Conservation (phyloP, 306 rosid genomes). For the Hylodesmum podocarpum region DNA sequence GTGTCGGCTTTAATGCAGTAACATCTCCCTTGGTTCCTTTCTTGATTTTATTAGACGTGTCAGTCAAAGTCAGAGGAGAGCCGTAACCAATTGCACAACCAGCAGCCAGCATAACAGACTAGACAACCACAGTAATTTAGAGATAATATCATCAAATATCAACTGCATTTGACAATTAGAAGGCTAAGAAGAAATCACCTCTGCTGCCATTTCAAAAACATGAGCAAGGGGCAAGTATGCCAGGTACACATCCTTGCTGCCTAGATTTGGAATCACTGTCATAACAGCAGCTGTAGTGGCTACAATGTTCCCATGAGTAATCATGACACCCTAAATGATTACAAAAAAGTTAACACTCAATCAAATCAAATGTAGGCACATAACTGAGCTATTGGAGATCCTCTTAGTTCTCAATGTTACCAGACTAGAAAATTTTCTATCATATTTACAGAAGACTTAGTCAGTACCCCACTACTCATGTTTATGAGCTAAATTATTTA, state of each 20-base stretch:
- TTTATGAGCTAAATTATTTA: not conserved
- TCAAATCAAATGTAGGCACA: not conserved
- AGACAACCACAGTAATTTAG: conserved; percentile 46
- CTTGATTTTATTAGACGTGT: conserved; percentile 77
- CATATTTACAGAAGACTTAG: not conserved
- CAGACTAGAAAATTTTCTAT: not conserved
- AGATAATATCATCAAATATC: conserved; percentile 14
- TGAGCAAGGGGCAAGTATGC: conserved; percentile 96
- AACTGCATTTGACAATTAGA: not conserved
- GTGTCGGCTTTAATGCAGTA: conserved; percentile 69
- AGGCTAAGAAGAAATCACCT: conserved; percentile 51
- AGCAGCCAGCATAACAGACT: conserved; percentile 84
- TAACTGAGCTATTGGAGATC: not conserved
- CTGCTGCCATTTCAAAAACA: conserved; percentile 93
- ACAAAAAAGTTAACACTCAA: not conserved
- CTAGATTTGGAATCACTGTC: conserved; percentile 68
- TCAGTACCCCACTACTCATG: conserved; percentile 3
- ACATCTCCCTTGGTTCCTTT: conserved; percentile 95
- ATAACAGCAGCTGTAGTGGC: conserved; percentile 82
- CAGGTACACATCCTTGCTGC: conserved; percentile 68
- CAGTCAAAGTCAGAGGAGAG: conserved; percentile 74
- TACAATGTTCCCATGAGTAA: conserved; percentile 86
- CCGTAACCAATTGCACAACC: conserved; percentile 80
- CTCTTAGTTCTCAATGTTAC: conserved; percentile 5
- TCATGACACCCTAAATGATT: conserved; percentile 67